These are phyloP conservation scores for Drechslerella coelobrocha DNA, from an alignment of 2,329 filamentous ascomycete species.

Conservation along the genomic window DNA sequence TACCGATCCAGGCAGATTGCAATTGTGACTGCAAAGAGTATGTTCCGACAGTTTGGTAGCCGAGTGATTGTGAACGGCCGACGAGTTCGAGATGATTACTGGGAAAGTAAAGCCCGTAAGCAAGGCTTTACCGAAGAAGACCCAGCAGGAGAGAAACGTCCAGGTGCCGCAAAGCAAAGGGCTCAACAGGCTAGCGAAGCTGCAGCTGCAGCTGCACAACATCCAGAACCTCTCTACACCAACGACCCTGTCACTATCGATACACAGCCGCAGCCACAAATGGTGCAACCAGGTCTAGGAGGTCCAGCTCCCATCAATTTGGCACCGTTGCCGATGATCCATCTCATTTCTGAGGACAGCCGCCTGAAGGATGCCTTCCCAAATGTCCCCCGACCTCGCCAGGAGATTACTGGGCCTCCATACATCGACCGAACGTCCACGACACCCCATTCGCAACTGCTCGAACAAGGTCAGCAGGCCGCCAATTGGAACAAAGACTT, in stretches of 20 bases:
- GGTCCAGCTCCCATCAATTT: constrained; percentile 69
- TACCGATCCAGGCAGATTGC: constrained; percentile 98
- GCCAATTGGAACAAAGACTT: constrained; percentile 89
- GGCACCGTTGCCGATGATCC: constrained; percentile 82
- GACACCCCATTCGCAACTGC: constrained; percentile 76
- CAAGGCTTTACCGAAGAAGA: constrained; percentile 98
- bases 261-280: constrained; percentile 71
- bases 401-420: constrained; percentile 83
- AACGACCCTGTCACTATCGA: constrained; percentile 72
- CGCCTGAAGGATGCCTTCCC: constrained; percentile 81
- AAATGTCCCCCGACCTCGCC: constrained; percentile 77
- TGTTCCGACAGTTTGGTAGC: constrained; percentile 98
- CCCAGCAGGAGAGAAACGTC: constrained; percentile 91
- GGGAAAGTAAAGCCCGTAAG: constrained; percentile 95
- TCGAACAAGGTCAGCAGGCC: constrained; percentile 84
- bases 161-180: constrained; percentile 76
- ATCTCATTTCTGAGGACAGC: constrained; percentile 76
- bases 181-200: constrained; percentile 53
- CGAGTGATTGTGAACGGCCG: constrained; percentile 88
- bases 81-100: constrained; percentile 95
- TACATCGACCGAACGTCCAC: constrained; percentile 87
- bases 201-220: constrained; percentile 73
- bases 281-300: constrained; percentile 75
- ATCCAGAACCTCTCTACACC: constrained; percentile 88
- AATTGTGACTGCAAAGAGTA: constrained; percentile 94